Conservation (phyloP, 164 flowering plant species). For the Sedum album region DNA sequence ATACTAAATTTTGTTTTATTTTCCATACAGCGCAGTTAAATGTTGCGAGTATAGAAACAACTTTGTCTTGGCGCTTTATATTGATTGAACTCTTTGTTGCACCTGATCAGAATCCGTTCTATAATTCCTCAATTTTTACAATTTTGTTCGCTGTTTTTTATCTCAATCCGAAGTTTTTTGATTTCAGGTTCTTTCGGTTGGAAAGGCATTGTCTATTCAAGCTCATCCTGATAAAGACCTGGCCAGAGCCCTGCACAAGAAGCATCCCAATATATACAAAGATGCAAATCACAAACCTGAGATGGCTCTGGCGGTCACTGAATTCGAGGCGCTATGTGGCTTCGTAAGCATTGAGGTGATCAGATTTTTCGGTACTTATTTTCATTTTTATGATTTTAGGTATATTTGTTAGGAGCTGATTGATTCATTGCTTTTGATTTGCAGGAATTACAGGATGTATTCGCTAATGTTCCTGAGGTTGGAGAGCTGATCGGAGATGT, state of each 20-base stretch:
- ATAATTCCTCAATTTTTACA: too few species aligned
- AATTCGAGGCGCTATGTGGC: constrained; percentile 87
- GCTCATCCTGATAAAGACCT: constrained; percentile 88
- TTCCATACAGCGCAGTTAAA: neutral
- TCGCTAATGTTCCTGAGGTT: constrained; percentile 82
- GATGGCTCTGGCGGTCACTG: too few species aligned
- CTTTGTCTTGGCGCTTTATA: too few species aligned
- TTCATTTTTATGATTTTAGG: neutral
- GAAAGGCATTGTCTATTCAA: too few species aligned
- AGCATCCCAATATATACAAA: constrained; percentile 51
- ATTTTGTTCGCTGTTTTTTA: neutral
- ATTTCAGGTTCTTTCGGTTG: constrained; percentile 80
- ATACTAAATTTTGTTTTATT: neutral
- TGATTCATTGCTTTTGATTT: neutral
- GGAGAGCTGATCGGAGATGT: constrained; percentile 56
- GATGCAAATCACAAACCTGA: constrained; percentile 94
- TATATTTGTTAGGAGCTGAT: neutral
- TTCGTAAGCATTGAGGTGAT: constrained; percentile 65
- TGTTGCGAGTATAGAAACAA: too few species aligned
- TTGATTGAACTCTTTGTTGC: too few species aligned
- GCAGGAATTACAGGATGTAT: too few species aligned
- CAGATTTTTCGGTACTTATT: neutral
- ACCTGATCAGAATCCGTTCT: neutral
- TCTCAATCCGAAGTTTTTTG: neutral
- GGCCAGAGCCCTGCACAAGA: constrained; percentile 51